Conservation (phyloP, 1,139 yeast species). For the Protomyces inundatus region DNA sequence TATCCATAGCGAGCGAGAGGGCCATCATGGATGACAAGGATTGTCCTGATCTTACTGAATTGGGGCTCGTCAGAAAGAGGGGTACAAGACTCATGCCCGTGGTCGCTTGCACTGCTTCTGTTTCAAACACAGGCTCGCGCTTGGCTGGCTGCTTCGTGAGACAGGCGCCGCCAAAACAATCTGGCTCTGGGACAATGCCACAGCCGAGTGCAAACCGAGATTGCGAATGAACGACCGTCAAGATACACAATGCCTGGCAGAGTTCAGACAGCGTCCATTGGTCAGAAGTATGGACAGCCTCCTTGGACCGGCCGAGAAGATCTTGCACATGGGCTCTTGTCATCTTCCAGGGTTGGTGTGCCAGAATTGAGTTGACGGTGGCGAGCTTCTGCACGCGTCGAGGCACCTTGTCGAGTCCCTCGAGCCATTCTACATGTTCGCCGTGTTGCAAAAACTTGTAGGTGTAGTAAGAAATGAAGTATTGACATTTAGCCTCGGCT, state of each 20-base stretch:
- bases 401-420: slow-evolving; percentile 29
- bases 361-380: slow-evolving; percentile 26
- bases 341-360: slow-evolving; percentile 30
- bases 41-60: background rate
- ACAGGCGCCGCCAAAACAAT: slow-evolving; percentile 27
- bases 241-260: slow-evolving; percentile 27
- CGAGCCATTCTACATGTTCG: slow-evolving; percentile 28
- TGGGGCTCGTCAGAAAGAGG: background rate
- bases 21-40: background rate
- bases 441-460: slow-evolving; percentile 25
- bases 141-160: background rate
- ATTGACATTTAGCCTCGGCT: slow-evolving; percentile 28
- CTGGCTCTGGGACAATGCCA: slow-evolving; percentile 29
- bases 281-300: slow-evolving; percentile 20
- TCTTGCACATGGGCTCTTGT: slow-evolving; percentile 22
- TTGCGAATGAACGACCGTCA: slow-evolving; percentile 26
- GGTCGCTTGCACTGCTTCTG: background rate
- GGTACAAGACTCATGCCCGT: background rate
- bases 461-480: slow-evolving; percentile 25
- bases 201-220: slow-evolving; percentile 27
- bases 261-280: slow-evolving; percentile 27
- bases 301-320: slow-evolving; percentile 15
- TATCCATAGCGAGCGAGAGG: background rate
- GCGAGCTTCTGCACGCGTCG: slow-evolving; percentile 27
- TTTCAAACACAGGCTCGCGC: background rate